Evolutionary conservation across 169 alveolate species (phyloP), one percentile per base, ranked within the genome.

Genomic region (Cryptosporidium baileyi): DNA sequence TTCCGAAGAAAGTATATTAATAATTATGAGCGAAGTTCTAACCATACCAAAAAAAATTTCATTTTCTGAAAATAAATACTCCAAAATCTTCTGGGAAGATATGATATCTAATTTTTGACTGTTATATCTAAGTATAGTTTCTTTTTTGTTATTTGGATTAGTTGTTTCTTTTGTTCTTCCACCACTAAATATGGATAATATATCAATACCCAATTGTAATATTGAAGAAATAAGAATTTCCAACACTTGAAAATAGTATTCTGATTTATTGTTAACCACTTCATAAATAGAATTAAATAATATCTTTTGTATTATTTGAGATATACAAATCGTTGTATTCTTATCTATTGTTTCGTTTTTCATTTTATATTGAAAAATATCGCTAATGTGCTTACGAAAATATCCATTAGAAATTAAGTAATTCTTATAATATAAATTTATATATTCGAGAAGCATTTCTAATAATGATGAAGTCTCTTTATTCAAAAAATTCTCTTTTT

Each of bases 61-160:
- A 44, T 63, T 61, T 8, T 63, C 49, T 19, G 62, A 41, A 63
- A 63, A 63, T 41, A 63, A n/a, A 22, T 40, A 13, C 30, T 63
- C 61, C 38, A 63, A 15, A 7, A 40, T 44, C 44, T 47, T 26
- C 15, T 11, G 51, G 15, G 9, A 9, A 11, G 9, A 9, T 11
- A 11, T 43, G 0, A 11, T 43, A 43, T 11, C 15, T 15, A 43
- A 9, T 15, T 11, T 43, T 43, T 43, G 51, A 11, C 9, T 43
- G 9, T 9, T 11, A 43, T 43, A 11, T 43, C 17, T 15, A 41
- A 5, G 5, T 19, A 19, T 0, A 7, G 32, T 13, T 2, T 43
- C 38, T 26, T 26, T 43, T 43, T 43, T 63, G 24, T 15, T 41
- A 40, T 34, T 47, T 13, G 3, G 44, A 19, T 44, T 30, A 7